phyloP scores from a whole-genome alignment of 208 protist species.

The Leishmania tarentolae region DNA sequence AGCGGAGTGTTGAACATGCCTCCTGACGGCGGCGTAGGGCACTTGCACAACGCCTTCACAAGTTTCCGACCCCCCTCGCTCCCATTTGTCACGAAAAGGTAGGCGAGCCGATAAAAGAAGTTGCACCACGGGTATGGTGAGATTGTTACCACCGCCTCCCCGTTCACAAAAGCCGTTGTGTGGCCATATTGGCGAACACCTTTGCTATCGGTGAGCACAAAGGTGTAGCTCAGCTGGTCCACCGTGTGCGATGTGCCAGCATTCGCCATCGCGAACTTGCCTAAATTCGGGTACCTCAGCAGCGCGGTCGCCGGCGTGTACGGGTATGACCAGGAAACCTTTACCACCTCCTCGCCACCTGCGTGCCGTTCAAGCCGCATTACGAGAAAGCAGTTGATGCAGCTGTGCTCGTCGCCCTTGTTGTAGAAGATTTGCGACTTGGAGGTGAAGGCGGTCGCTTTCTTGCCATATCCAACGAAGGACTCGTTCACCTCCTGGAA shows the following conservation, averaged over 20 bases:
- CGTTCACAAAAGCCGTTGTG: slow-evolving; percentile 64
- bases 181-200: slow-evolving; percentile 81
- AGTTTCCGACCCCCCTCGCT: slow-evolving; percentile 38
- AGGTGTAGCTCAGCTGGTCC: slow-evolving; percentile 68
- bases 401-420: slow-evolving; percentile 53
- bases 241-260: slow-evolving; percentile 54
- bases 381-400: slow-evolving; percentile 53
- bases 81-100: slow-evolving; percentile 60
- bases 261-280: slow-evolving; percentile 64
- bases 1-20: slow-evolving; percentile 53
- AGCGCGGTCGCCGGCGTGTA: slow-evolving; percentile 32
- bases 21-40: slow-evolving; percentile 66
- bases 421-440: slow-evolving; percentile 63
- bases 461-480: slow-evolving; percentile 41
- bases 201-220: slow-evolving; percentile 76
- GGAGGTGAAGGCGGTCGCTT: slow-evolving; percentile 38
- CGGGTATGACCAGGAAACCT: slow-evolving; percentile 67
- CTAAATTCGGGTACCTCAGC: slow-evolving; percentile 56
- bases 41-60: slow-evolving; percentile 48
- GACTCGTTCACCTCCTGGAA: slow-evolving; percentile 49
- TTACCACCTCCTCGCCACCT: slow-evolving; percentile 19
- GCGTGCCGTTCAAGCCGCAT: slow-evolving; percentile 36
- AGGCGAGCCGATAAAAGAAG: slow-evolving; percentile 73
- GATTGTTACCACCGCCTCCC: slow-evolving; percentile 63
- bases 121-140: slow-evolving; percentile 84